These are phyloP conservation scores for Ogataea neopini DNA, from an alignment of 805 yeast genomes.

Conservation along the genomic window DNA sequence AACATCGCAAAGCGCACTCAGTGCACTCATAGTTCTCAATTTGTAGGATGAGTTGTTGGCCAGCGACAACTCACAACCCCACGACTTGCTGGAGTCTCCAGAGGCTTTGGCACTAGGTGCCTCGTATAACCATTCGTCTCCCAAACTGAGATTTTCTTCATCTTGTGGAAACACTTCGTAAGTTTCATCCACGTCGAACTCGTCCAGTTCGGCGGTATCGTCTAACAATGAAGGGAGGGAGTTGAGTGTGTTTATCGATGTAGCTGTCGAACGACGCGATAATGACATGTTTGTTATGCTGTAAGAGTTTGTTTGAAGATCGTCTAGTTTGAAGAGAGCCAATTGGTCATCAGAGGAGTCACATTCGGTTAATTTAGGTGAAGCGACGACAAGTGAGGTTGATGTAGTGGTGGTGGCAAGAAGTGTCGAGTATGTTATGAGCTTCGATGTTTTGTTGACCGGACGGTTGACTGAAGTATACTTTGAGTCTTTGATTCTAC, in stretches of 20 bases:
- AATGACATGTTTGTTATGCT: constrained; percentile 2
- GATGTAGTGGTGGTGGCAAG: constrained; percentile 6
- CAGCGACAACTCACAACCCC: constrained; percentile 20
- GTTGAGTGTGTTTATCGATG: constrained; percentile 5
- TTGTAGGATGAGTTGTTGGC: constrained; percentile 10
- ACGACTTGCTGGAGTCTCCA: not conserved
- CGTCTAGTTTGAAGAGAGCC: constrained; percentile 26
- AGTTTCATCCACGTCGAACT: constrained; percentile 16
- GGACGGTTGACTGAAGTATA: constrained; percentile 5
- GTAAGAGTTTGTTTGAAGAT: constrained; percentile 23
- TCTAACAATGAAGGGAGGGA: constrained; percentile 28
- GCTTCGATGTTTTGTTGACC: constrained; percentile 12
- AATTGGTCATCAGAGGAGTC: not conserved
- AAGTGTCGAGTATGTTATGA: constrained; percentile 22
- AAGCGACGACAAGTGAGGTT: not conserved
- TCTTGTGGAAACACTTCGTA: constrained; percentile 16
- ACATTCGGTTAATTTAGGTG: not conserved
- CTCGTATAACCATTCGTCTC: constrained; percentile 19
- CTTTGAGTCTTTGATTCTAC: constrained; percentile 21
- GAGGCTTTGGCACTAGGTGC: constrained; percentile 10
- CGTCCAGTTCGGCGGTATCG: constrained; percentile 19
- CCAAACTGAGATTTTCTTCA: not conserved
- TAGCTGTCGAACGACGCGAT: constrained; percentile 19
- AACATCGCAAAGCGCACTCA: constrained; percentile 4
- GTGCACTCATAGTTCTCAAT: constrained; percentile 4